A percentile compares a stretch with the other conserved stretches of the same genome.
Conservation (phyloP, 768 basidiomycete species). For the Boletus rufocinnamomeus region DNA sequence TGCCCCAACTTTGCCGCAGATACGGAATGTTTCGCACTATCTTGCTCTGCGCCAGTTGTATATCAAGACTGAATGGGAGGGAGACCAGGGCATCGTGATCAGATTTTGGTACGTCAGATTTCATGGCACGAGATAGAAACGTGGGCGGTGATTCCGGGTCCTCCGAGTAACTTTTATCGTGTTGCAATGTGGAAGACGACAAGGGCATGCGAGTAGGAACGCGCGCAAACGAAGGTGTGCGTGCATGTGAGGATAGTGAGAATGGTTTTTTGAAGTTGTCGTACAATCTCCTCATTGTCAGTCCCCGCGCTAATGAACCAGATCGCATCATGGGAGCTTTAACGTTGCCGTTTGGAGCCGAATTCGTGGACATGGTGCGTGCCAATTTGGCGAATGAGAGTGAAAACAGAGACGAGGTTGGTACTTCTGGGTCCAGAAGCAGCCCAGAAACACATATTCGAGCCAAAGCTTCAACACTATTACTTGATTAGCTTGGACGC, state of each 20-base stretch:
- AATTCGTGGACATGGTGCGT: conserved; percentile 29
- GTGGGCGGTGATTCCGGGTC: conserved; percentile 48
- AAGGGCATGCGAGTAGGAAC: conserved; percentile 14
- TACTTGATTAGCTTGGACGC: conserved; percentile 2
- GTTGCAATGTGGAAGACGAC: neutral
- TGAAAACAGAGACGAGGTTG: conserved; percentile 50
- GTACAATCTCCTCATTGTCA: conserved; percentile 47
- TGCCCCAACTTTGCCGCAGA: conserved; percentile 88
- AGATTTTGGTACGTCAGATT: conserved; percentile 39
- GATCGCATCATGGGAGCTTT: conserved; percentile 26
- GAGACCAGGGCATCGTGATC: conserved; percentile 42
- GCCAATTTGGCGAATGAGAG: conserved; percentile 34
- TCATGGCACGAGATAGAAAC: conserved; percentile 51
- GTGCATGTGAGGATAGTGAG: conserved; percentile 37
- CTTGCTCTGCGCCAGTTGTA: conserved; percentile 55
- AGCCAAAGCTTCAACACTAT: conserved; percentile 79
- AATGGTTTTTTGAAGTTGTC: conserved; percentile 57
- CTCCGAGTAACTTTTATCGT: conserved; percentile 26
- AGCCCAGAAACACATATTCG: conserved; percentile 91
- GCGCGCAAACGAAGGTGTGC: conserved; percentile 18
- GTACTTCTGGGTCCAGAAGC: conserved; percentile 79
- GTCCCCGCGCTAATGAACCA: conserved; percentile 45
- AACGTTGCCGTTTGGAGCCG: conserved; percentile 30
- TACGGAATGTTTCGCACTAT: conserved; percentile 78
- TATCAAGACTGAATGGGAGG: conserved; percentile 63